These are phyloP conservation scores for Hyphodiscus hymeniophilus DNA, from an alignment of 495 filamentous ascomycete species.

Conservation along the genomic window DNA sequence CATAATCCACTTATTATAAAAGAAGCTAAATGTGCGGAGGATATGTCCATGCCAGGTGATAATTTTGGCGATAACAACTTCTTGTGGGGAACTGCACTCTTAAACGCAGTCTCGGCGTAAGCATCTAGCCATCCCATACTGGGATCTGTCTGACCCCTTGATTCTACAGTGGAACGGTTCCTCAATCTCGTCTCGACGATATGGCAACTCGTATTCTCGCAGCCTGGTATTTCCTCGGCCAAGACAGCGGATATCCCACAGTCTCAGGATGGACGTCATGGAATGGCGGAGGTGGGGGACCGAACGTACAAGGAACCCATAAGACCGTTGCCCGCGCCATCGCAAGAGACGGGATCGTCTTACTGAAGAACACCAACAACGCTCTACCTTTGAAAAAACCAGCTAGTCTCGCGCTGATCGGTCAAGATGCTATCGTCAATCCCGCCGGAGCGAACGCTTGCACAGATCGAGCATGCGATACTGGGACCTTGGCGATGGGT, in stretches of 20 bases:
- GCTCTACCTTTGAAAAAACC: constrained; percentile 73
- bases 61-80: constrained; percentile 42
- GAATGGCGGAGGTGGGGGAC: constrained; percentile 59
- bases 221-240: constrained; percentile 79
- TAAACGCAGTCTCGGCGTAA: constrained; percentile 30
- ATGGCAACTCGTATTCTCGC: constrained; percentile 89
- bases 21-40: constrained; percentile 36
- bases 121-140: not conserved
- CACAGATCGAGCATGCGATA: constrained; percentile 67
- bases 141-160: no score
- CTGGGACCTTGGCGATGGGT: constrained; percentile 83
- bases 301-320: constrained; percentile 80
- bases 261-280: constrained; percentile 83
- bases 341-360: constrained; percentile 68
- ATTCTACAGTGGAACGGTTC: constrained; percentile 79
- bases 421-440: constrained; percentile 73
- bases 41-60: constrained; percentile 50
- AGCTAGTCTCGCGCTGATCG: constrained; percentile 67
- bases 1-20: constrained; percentile 17
- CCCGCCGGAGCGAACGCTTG: constrained; percentile 79
- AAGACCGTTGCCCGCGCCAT: constrained; percentile 61
- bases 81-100: constrained; percentile 61
- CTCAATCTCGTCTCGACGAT: constrained; percentile 82
- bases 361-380: constrained; percentile 75
- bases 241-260: constrained; percentile 22